Percentiles rank a stretch among this genome's conserved stretches.
Conservation (phyloP, 768 basidiomycete genomes). For the Termitomyces titanicus region DNA sequence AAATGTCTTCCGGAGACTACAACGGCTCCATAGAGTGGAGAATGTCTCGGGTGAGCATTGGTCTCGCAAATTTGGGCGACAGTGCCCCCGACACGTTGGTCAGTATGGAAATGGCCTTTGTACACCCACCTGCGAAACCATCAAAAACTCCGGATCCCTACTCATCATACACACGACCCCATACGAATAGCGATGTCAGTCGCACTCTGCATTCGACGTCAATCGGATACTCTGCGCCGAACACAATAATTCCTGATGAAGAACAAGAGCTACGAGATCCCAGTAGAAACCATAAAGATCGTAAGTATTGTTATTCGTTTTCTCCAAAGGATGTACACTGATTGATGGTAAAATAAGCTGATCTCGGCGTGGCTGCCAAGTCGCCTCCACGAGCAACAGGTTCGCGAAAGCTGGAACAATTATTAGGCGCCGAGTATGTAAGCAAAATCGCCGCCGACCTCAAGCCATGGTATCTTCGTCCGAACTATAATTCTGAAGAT, state of each 20-base stretch:
- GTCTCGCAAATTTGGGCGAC: slow-evolving; percentile 33
- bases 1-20: slow-evolving; percentile 67
- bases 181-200: slow-evolving; percentile 19
- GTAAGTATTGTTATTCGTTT: slow-evolving; percentile 25
- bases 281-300: slow-evolving; percentile 31
- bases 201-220: slow-evolving; percentile 1
- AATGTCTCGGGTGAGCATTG: slow-evolving; percentile 62
- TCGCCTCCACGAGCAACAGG: slow-evolving; percentile 30
- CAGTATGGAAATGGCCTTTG: slow-evolving; percentile 47
- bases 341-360: background rate
- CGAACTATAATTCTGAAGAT: slow-evolving; percentile 75
- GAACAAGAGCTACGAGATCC: slow-evolving; percentile 9
- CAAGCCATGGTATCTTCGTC: slow-evolving; percentile 81
- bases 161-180: slow-evolving; percentile 14
- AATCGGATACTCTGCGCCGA: slow-evolving; percentile 1
- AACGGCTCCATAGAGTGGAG: slow-evolving; percentile 76
- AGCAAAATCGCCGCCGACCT: slow-evolving; percentile 40
- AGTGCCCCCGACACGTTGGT: slow-evolving; percentile 40
- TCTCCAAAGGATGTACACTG: background rate
- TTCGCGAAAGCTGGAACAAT: slow-evolving; percentile 57
- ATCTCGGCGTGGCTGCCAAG: slow-evolving; percentile 17
- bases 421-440: slow-evolving; percentile 58
- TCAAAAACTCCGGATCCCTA: slow-evolving; percentile 2
- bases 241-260: slow-evolving; percentile 9
- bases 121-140: slow-evolving; percentile 5